These are phyloP conservation scores for Hemisphaericaspora lyxosophila DNA, from an alignment of 1,139 yeast species.

Conservation along the genomic window DNA sequence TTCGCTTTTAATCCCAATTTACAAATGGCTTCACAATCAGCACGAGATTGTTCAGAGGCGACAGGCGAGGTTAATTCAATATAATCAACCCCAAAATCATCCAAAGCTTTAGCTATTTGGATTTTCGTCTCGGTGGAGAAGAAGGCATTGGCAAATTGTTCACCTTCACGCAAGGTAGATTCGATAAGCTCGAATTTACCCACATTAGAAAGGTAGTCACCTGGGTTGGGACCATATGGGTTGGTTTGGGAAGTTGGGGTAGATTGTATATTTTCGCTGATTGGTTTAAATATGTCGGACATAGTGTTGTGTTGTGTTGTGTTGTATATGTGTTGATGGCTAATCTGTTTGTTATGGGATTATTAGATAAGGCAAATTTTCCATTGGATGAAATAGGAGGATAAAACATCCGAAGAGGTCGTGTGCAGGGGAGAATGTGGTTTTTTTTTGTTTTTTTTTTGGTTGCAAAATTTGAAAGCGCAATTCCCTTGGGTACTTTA, in stretches of 20 bases:
- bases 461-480: constrained; percentile 1
- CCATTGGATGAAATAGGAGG: constrained; percentile 2
- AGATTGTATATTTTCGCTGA: constrained; percentile 2
- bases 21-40: constrained; percentile 58
- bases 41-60: constrained; percentile 56
- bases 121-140: constrained; percentile 54
- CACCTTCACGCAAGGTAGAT: constrained; percentile 60
- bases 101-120: constrained; percentile 57
- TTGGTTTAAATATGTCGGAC: constrained; percentile 5
- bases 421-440: background rate
- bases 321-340: background rate
- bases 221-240: constrained; percentile 62
- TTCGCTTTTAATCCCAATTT: constrained; percentile 55
- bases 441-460: background rate
- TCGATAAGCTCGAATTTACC: constrained; percentile 53
- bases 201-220: constrained; percentile 55
- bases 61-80: constrained; percentile 60
- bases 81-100: constrained; percentile 60
- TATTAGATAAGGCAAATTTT: constrained; percentile 1
- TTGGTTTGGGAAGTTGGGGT: constrained; percentile 19
- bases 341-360: background rate
- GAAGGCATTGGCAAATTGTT: constrained; percentile 60
- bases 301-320: background rate
- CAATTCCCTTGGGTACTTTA: too few relatives aligned
- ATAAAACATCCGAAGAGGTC: too few relatives aligned